A percentile compares a stretch with the other conserved stretches of the same genome.
Conservation (phyloP, 805 yeast genomes). For the Metschnikowia noctiluminum region DNA sequence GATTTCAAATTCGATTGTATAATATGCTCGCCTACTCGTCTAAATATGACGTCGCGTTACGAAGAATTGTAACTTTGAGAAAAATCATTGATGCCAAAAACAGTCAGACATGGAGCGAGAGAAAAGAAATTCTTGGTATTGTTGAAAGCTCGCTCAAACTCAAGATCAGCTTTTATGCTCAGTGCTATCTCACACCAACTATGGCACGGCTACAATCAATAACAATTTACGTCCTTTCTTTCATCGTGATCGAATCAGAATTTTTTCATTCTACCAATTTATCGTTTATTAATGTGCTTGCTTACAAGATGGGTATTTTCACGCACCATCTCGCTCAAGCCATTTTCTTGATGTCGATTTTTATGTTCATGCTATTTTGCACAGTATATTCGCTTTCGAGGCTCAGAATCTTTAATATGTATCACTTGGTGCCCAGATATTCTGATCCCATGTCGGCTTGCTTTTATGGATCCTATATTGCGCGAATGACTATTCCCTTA, state of each 20-base stretch:
- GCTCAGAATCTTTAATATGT: slow-evolving; percentile 68
- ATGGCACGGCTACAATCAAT: slow-evolving; percentile 43
- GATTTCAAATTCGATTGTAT: slow-evolving; percentile 50
- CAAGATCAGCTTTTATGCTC: slow-evolving; percentile 19
- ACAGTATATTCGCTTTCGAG: slow-evolving; percentile 64
- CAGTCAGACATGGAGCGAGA: slow-evolving; percentile 15
- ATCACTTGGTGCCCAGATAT: slow-evolving; percentile 66
- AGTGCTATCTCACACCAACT: slow-evolving; percentile 45
- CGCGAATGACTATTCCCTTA: slow-evolving; percentile 78
- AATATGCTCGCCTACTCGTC: slow-evolving; percentile 52
- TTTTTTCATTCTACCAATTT: slow-evolving; percentile 63
- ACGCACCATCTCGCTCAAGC: slow-evolving; percentile 27
- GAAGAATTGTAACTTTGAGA: slow-evolving; percentile 31
- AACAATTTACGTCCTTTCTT: slow-evolving; percentile 42
- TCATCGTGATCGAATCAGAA: slow-evolving; percentile 68
- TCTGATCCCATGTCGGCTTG: slow-evolving; percentile 74
- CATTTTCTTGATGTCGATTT: slow-evolving; percentile 37
- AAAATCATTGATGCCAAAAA: slow-evolving; percentile 17
- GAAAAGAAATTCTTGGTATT: slow-evolving; percentile 10
- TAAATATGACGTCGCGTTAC: slow-evolving; percentile 51
- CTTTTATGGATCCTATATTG: slow-evolving; percentile 76
- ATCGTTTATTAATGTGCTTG: slow-evolving; percentile 55
- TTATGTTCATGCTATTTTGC: slow-evolving; percentile 66
- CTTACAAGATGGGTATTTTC: slow-evolving; percentile 30
- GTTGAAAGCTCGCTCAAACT: slow-evolving; percentile 5